Evolutionary conservation across 495 filamentous ascomycete species (phyloP), one percentile per base, ranked within the genome.

Genomic region (Zalerion maritima): DNA sequence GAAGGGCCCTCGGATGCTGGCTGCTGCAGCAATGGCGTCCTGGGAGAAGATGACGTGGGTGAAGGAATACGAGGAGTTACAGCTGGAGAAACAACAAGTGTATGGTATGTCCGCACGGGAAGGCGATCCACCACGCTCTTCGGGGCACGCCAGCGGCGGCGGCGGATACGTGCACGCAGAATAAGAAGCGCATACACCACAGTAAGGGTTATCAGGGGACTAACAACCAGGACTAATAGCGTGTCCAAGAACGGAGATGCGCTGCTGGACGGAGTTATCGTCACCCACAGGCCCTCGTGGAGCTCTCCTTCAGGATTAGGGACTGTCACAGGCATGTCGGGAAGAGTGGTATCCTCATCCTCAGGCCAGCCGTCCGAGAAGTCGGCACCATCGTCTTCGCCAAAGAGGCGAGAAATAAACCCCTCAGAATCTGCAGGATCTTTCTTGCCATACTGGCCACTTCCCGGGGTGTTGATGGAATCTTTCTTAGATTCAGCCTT

Each of bases 181-280:
- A 96, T 60, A 11, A 96, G 67, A 7, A 97, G 67, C 22, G 82
- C 75, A 48, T 97, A 97, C 2, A 97, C 91, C 11, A 94, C 73
- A 1, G 83, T 85, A 34, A 97, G 52, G 1, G 89, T 97, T 31
- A 96, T 73, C 5, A 97, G 54, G 4, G 89, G 89, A 47, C 83
- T 93, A 18, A 96, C 69, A 17, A 96, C 85, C 8, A 97, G 62
- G 6, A 97, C 85, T 20, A 94, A 55, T 3, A 96, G 73, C 0
- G 91, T 97, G 45, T 97, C 89, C 32, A 96, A 87, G 55, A 97
- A 93, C 0, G 89, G 86, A 31, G 74, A 89, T n/a, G 80, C 78
- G 30, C 82, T 83, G 54, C 73, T 84, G 5, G 85, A 82, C 9
- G 85, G 89, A 1, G 86, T 89, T 31, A 97, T 67, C 2, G 86